phyloP scores from a whole-genome alignment of 345 rosid species.

The Eucalyptus virginea region DNA sequence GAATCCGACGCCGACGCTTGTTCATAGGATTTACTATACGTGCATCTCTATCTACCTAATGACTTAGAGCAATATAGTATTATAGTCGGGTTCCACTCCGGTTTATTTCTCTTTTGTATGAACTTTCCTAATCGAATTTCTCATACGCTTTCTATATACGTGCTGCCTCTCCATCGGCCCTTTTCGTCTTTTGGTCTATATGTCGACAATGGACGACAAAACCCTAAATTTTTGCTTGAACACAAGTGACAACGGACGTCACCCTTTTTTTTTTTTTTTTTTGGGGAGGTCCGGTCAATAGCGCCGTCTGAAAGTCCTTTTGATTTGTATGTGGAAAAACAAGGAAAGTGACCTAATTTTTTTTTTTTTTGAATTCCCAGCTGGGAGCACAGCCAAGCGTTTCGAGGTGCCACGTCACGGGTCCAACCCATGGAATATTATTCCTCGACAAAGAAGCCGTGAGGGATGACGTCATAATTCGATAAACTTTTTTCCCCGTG shows the following conservation, averaged over 20 bases:
- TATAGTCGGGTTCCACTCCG: neutral
- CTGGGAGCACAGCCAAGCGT: neutral
- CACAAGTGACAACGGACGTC: neutral
- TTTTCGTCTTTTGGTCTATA: neutral
- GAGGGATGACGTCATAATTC: neutral
- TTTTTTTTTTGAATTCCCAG: neutral
- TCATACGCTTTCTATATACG: fast-evolving
- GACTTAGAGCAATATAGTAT: neutral
- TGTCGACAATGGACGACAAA: fast-evolving
- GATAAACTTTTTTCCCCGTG: no score
- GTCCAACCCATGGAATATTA: neutral
- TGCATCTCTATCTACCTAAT: no score
- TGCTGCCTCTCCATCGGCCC: neutral
- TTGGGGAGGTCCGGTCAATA: neutral
- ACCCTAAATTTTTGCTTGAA: neutral
- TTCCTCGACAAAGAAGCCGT: neutral
- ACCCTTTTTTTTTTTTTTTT: no score
- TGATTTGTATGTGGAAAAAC: neutral
- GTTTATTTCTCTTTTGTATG: neutral
- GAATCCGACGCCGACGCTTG: neutral
- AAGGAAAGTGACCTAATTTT: neutral
- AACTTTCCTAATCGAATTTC: neutral
- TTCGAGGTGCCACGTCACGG: neutral
- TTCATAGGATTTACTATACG: neutral
- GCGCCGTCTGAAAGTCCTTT: neutral